A percentile compares a stretch with the other conserved stretches of the same genome.
phyloP scores from a whole-genome alignment of 148 eudicot species.

The Chenopodium quinoa region DNA sequence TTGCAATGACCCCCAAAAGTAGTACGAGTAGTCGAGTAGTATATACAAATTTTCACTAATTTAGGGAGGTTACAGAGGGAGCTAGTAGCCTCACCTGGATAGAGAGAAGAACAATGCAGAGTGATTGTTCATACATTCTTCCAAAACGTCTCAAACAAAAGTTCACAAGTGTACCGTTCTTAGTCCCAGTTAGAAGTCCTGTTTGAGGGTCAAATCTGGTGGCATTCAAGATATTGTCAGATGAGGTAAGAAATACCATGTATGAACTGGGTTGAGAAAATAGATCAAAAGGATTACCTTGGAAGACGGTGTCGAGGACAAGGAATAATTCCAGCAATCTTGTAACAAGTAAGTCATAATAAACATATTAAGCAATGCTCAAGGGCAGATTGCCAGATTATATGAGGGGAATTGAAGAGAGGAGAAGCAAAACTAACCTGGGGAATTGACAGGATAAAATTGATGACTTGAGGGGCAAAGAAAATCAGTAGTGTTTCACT shows the following conservation, averaged over 20 bases:
- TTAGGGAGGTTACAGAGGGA: background rate
- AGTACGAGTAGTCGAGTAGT: too few relatives aligned
- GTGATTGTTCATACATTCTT: slow-evolving; percentile 62
- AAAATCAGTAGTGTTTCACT: slow-evolving; percentile 87
- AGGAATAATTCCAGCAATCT: slow-evolving; percentile 89
- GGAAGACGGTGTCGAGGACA: slow-evolving; percentile 97
- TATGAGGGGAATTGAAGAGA: background rate
- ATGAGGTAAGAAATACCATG: background rate
- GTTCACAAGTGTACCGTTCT: slow-evolving; percentile 91
- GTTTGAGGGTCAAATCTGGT: slow-evolving; percentile 90
- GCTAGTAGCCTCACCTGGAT: slow-evolving; percentile 52
- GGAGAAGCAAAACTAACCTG: slow-evolving; percentile 53
- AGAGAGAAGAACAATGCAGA: slow-evolving; percentile 60
- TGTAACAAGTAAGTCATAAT: slow-evolving; percentile 19
- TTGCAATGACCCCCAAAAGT: too few relatives aligned
- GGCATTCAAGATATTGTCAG: slow-evolving; percentile 19
- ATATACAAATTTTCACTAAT: too few relatives aligned
- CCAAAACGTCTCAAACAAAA: slow-evolving; percentile 67
- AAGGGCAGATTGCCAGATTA: background rate
- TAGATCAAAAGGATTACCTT: slow-evolving; percentile 36
- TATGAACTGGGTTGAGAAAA: background rate
- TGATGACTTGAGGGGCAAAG: slow-evolving; percentile 89
- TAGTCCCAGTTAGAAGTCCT: slow-evolving; percentile 88
- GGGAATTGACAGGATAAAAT: slow-evolving; percentile 85
- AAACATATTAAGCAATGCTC: slow-evolving; percentile 5